Conservation (phyloP, 2,329 filamentous ascomycete genomes). For the Calonectria leucothoes region DNA sequence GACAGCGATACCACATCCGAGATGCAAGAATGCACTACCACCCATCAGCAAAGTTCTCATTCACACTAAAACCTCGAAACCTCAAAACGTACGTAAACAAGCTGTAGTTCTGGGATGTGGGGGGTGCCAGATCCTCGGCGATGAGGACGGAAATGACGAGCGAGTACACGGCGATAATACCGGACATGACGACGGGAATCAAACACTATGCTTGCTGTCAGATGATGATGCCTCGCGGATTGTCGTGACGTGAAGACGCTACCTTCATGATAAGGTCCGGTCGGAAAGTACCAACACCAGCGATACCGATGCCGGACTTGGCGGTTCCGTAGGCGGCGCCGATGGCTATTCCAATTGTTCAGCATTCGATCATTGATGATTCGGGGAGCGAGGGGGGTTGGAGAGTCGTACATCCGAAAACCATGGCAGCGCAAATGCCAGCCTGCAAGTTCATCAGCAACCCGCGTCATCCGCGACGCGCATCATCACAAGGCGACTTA, state of each 20-base stretch:
- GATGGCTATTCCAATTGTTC: slow-evolving; percentile 56
- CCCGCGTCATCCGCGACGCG: slow-evolving; percentile 26
- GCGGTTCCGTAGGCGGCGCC: slow-evolving; percentile 90
- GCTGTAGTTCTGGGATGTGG: slow-evolving; percentile 75
- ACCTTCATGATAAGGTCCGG: slow-evolving; percentile 94
- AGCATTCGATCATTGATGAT: slow-evolving; percentile 36
- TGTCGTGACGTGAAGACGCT: slow-evolving; percentile 26
- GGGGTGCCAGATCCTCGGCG: slow-evolving; percentile 85
- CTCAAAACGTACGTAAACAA: slow-evolving; percentile 78
- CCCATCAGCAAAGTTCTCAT: slow-evolving; percentile 29
- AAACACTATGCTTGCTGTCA: slow-evolving; percentile 69
- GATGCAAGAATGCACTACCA: slow-evolving; percentile 87
- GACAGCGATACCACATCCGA: slow-evolving; percentile 90
- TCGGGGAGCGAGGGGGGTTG: slow-evolving; percentile 24
- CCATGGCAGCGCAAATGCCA: slow-evolving; percentile 85
- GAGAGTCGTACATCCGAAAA: slow-evolving; percentile 78
- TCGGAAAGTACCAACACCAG: slow-evolving; percentile 85
- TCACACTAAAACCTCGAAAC: neutral
- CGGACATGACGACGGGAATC: slow-evolving; percentile 96
- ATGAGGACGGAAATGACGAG: slow-evolving; percentile 98
- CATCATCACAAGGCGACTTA: slow-evolving; percentile 56
- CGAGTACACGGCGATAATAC: slow-evolving; percentile 98
- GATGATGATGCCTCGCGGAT: slow-evolving; percentile 1
- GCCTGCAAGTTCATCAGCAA: slow-evolving; percentile 61
- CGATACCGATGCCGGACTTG: slow-evolving; percentile 89